Evolutionary conservation across 164 flowering plant species (phyloP), one percentile per base, ranked within the genome.

Genomic region (Sedum album): DNA sequence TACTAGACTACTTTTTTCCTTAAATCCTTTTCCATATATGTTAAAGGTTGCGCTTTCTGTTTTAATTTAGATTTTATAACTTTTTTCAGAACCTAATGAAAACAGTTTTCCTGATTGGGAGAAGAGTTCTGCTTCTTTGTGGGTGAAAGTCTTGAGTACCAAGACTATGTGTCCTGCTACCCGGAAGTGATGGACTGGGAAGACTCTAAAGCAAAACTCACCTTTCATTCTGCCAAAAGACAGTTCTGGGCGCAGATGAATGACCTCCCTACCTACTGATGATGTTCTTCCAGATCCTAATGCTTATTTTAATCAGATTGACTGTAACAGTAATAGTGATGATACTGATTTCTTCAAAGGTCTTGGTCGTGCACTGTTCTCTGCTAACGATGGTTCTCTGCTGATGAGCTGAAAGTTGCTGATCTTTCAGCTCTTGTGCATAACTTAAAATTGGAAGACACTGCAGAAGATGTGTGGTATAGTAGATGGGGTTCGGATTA

Each of bases 131-230:
- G 88, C 76, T 26, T 69, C 35, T 30, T 31, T 21, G 75, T 80
- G 20, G 85, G 89, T 31, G 42, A 85, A 80, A 68, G 69, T 90
- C 21, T 60, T 82, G 30, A 79, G 83, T 71, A 46, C 83, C 0
- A 83, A 82, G 79, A 81, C 76, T 71, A 61, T 35, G 78, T 75
- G 75, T 51, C 48, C 30, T 71, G 61, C 33, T 76, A 80, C 42
- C 44, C 68, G 17, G 81, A 79, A 68, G 78, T 90, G 31, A 44
- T 80, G 26, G 69, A 79, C 31, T 90, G 97, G 97, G 73, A 87
- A 66, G 94, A 84, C 66, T 80, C 88, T 18, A 91, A 90, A n/a
- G 90, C 79, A 39, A 76, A 85, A 79, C 91, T 83, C 68, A 88
- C 94, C 49, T 83, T 90, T 60, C 72, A 79, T 23, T 81, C 77